Percentiles rank a stretch among this genome's conserved stretches.
These are phyloP conservation scores for Diplodia seriata DNA, from an alignment of 2,329 filamentous ascomycete genomes.

Conservation along the genomic window DNA sequence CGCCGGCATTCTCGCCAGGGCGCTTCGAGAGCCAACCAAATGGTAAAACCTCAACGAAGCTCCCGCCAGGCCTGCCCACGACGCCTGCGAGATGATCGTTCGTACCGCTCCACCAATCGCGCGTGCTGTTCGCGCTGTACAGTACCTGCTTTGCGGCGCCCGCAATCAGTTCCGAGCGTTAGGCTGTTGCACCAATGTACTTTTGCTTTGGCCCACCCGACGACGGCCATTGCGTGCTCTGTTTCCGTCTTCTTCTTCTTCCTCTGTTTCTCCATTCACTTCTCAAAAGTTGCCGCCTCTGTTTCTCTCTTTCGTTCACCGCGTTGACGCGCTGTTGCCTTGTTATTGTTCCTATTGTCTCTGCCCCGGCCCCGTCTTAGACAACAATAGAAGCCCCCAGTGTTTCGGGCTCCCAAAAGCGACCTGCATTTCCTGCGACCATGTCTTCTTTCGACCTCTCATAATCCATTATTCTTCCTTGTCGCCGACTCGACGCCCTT, in stretches of 20 bases:
- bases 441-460: slow-evolving; percentile 27
- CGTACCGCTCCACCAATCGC: slow-evolving; percentile 27
- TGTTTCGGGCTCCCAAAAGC: slow-evolving; percentile 28
- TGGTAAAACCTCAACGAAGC: slow-evolving; percentile 29
- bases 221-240: slow-evolving; percentile 13
- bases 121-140: slow-evolving; percentile 13
- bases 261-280: slow-evolving; percentile 31
- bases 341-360: slow-evolving; percentile 12
- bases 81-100: slow-evolving; percentile 20
- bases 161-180: slow-evolving; percentile 8
- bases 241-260: slow-evolving; percentile 30
- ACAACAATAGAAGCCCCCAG: slow-evolving; percentile 28
- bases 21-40: slow-evolving; percentile 45
- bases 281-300: slow-evolving; percentile 34
- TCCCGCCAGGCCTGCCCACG: slow-evolving; percentile 14
- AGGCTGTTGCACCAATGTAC: slow-evolving; percentile 13
- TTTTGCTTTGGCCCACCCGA: slow-evolving; percentile 9
- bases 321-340: neutral
- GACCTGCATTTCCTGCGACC: slow-evolving; percentile 9
- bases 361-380: slow-evolving; percentile 8
- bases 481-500: slow-evolving; percentile 18
- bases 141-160: slow-evolving; percentile 30
- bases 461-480: slow-evolving; percentile 15
- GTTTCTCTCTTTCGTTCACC: slow-evolving; percentile 35
- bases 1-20: slow-evolving; percentile 32